Base-by-base conservation (phyloP, 768 basidiomycete genomes). In the Lactarius quietus region DNA sequence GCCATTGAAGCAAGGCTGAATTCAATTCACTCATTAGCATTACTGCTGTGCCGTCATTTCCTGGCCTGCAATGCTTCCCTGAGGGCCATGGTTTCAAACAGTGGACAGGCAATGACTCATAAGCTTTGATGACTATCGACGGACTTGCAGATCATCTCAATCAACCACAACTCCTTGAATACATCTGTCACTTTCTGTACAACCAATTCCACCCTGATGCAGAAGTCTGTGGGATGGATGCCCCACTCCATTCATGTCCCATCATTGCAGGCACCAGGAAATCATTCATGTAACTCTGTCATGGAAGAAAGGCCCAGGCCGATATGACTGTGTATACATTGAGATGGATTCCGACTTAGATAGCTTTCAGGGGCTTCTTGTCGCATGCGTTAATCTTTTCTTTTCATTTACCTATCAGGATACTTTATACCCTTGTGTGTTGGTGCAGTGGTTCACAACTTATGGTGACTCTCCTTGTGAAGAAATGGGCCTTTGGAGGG, bases 101-200 rank as follows among this genome's bases (percentile, higher is more conserved):
- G 5, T 61, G 61, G 60, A 61, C 61, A 0, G 52, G 52, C 1
- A 35, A 61, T 3, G 29, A 61, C 7, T 61, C 61, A 1, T 54
- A 61, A n/a, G 57, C 57, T 9, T 15, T 58, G 28, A 58, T 58
- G 57, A 33, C 33, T 3, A 33, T 33, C 8, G 33, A 33, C 33
- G 8, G 3, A 8, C 33, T 33, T 33, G 33, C 28, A 6, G 14
- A 1, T 18, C 29, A 53, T 15, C 14, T 53, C 18, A 31, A 28
- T 29, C 28, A 53, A 15, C 52, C 14, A 15, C 4, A 7, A 14
- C 52, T 53, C 28, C 28, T 15, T 15, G 52, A 53, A 53, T 15
- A 31, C 18, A 53, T 53, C 12, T 15, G 28, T 1, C 52, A 26
- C 3, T 53, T 53, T 31, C 12, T 53, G 14, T 53, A 53, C 12